These are phyloP conservation scores for Phaffia australis DNA, from an alignment of 768 basidiomycete species.

Conservation along the genomic window DNA sequence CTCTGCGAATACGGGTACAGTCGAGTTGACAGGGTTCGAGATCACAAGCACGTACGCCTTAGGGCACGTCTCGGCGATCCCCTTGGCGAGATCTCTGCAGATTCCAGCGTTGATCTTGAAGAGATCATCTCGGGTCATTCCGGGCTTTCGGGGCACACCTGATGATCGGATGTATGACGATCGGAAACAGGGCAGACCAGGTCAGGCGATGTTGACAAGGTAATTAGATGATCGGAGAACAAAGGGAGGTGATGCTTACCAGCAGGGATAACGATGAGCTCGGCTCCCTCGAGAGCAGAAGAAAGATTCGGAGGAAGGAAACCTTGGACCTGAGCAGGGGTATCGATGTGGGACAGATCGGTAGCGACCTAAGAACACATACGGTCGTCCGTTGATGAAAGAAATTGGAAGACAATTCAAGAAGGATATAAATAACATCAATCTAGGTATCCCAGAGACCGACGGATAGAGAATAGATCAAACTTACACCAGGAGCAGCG, in stretches of 20 bases:
- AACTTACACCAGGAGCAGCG: slow-evolving; percentile 70
- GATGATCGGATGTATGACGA: not conserved
- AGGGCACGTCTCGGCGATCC: slow-evolving; percentile 73
- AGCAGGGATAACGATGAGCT: slow-evolving; percentile 95
- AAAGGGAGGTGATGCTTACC: slow-evolving; percentile 40
- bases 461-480: not conserved
- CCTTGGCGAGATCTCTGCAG: slow-evolving; percentile 85
- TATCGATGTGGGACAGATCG: slow-evolving; percentile 90
- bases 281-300: slow-evolving; percentile 72
- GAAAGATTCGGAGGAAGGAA: slow-evolving; percentile 47
- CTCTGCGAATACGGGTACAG: slow-evolving; percentile 91
- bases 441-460: not conserved
- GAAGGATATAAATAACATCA: not conserved
- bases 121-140: slow-evolving; percentile 38
- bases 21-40: slow-evolving; percentile 75
- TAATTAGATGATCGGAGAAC: not conserved
- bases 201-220: not conserved
- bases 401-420: not conserved
- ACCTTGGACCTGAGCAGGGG: slow-evolving; percentile 58
- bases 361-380: slow-evolving; percentile 53
- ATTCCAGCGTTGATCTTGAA: slow-evolving; percentile 50
- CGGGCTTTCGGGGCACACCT: slow-evolving; percentile 84
- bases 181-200: not conserved
- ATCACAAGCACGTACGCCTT: slow-evolving; percentile 92
- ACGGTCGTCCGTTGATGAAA: not conserved